Percentiles rank a stretch among this genome's conserved stretches.
These are phyloP conservation scores for Gastrodia elata DNA, from an alignment of 106 monocot species.

Conservation along the genomic window DNA sequence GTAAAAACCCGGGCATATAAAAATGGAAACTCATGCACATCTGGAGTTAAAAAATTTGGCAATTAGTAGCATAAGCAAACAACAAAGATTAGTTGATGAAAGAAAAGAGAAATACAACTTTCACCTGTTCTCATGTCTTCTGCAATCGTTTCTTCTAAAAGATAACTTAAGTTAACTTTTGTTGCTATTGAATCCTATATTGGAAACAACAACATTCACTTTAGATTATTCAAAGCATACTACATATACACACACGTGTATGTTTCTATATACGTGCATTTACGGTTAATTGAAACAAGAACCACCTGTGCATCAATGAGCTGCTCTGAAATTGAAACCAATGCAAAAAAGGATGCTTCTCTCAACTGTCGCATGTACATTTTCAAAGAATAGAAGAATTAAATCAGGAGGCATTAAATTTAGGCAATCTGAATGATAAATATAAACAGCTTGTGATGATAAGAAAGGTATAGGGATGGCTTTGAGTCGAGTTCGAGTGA, in stretches of 20 bases:
- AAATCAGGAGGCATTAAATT: background rate
- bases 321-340: conserved; percentile 63
- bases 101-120: background rate
- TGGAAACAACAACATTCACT: background rate
- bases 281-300: conserved; percentile 10
- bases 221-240: background rate
- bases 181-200: conserved; percentile 46
- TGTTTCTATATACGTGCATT: background rate
- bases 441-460: background rate
- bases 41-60: conserved; percentile 21
- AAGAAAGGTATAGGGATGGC: too few relatives aligned
- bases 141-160: conserved; percentile 65
- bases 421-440: background rate
- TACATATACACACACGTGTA: background rate
- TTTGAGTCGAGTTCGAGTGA: too few relatives aligned
- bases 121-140: conserved; percentile 56
- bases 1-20: conserved; percentile 78
- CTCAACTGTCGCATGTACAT: conserved; percentile 41
- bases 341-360: conserved; percentile 81
- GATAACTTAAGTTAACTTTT: conserved; percentile 22
- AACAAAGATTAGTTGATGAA: background rate
- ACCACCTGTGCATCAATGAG: conserved; percentile 73
- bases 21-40: conserved; percentile 65
- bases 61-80: background rate
- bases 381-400: background rate